Conservation (phyloP, 1,284 basidiomycete genomes). For the Puccinia hordei region DNA sequence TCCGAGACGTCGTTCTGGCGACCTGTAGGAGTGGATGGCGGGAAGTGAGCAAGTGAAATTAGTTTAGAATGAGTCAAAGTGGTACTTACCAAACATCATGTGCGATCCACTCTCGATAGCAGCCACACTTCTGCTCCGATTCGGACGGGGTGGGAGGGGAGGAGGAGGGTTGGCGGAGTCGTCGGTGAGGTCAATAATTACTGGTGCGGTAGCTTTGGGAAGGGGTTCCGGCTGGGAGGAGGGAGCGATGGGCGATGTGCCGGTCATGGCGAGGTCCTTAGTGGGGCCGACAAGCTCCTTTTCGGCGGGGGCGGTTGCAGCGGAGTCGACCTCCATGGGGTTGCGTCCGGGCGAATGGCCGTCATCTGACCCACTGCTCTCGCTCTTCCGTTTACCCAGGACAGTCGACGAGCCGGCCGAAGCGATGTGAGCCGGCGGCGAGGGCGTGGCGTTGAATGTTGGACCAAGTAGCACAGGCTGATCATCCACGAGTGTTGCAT, state of each 20-base stretch:
- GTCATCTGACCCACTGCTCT: slow-evolving; percentile 51
- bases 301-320: slow-evolving; percentile 30
- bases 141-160: slow-evolving; percentile 41
- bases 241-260: not conserved
- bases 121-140: slow-evolving; percentile 52
- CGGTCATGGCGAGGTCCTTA: slow-evolving; percentile 15
- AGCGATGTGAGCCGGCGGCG: slow-evolving; percentile 54
- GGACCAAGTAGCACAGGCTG: slow-evolving; percentile 20
- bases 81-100: slow-evolving; percentile 78
- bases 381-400: slow-evolving; percentile 72
- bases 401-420: slow-evolving; percentile 62
- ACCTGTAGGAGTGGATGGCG: slow-evolving; percentile 63
- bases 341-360: slow-evolving; percentile 36
- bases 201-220: not conserved
- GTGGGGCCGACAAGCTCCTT: slow-evolving; percentile 23
- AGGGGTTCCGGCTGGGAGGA: not conserved
- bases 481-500: slow-evolving; percentile 79
- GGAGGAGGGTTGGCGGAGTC: slow-evolving; percentile 22
- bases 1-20: slow-evolving; percentile 97
- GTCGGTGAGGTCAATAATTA: slow-evolving; percentile 46
- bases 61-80: slow-evolving; percentile 18
- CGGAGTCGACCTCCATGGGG: not conserved
- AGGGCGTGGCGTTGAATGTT: slow-evolving; percentile 25
- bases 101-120: slow-evolving; percentile 66
- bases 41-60: not conserved